Evolutionary conservation across 805 yeast genomes (phyloP).

Genomic region (Suhomyces pyralidae): DNA sequence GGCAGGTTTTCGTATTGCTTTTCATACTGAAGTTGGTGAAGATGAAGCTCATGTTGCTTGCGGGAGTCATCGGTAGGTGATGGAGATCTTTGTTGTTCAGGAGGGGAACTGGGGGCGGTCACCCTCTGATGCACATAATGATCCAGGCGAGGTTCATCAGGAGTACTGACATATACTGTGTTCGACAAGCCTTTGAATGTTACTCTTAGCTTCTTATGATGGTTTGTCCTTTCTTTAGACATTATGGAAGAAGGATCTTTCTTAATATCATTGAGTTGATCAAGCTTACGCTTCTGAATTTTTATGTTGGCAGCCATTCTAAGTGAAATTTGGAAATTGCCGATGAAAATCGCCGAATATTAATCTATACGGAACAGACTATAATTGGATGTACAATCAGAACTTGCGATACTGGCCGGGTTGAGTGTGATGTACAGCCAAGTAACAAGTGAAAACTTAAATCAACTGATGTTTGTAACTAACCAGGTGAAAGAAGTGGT

Average conservation of each 20-base stretch:
- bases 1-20: conserved; percentile 32
- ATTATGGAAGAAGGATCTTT: conserved; percentile 17
- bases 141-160: conserved; percentile 5
- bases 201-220: conserved; percentile 23
- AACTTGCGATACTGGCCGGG: background rate
- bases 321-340: background rate
- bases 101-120: conserved; percentile 10
- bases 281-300: conserved; percentile 26
- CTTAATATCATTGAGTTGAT: conserved; percentile 36
- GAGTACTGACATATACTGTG: conserved; percentile 3
- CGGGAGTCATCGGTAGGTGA: conserved; percentile 24
- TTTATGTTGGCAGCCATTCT: conserved; percentile 33
- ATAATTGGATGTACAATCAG: background rate
- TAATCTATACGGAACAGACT: background rate
- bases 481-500: background rate
- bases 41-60: conserved; percentile 15
- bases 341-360: background rate
- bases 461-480: background rate
- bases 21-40: conserved; percentile 9
- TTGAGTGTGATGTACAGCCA: background rate
- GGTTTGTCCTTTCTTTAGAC: conserved; percentile 10
- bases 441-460: background rate
- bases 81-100: conserved; percentile 25
- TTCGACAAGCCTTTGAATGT: conserved; percentile 8
- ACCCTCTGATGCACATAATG: conserved; percentile 3